These are phyloP conservation scores for Saturnispora saitoi DNA, from an alignment of 805 yeast genomes.

Conservation along the genomic window DNA sequence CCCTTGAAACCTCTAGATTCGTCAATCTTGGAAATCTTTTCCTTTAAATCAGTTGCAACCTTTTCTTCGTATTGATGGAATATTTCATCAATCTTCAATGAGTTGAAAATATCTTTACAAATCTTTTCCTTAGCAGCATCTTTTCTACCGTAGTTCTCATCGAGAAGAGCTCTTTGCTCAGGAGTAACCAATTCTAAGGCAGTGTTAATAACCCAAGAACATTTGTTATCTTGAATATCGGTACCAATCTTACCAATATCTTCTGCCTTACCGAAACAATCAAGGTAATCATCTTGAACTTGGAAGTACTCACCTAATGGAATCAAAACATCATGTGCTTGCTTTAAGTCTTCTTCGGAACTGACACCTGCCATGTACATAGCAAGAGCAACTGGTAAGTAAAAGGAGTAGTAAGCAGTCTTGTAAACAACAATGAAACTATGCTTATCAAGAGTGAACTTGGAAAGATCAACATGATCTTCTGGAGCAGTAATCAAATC, in stretches of 20 bases:
- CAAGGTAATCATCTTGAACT: constrained; percentile 95
- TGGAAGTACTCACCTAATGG: constrained; percentile 98
- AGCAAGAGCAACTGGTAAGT: constrained; percentile 94
- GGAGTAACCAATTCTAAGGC: constrained; percentile 73
- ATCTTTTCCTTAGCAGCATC: constrained; percentile 55
- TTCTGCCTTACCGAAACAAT: constrained; percentile 95
- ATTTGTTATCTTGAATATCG: constrained; percentile 95
- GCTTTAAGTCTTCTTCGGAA: constrained; percentile 67
- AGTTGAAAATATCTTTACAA: constrained; percentile 66
- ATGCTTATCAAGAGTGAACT: constrained; percentile 83
- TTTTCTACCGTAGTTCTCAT: constrained; percentile 85
- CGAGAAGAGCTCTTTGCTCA: constrained; percentile 76
- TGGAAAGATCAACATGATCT: constrained; percentile 79
- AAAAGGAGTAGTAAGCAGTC: constrained; percentile 96
- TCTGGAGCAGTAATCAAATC: constrained; percentile 97
- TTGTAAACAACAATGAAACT: constrained; percentile 92
- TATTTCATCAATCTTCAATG: constrained; percentile 59
- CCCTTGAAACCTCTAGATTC: constrained; percentile 91
- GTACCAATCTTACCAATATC: constrained; percentile 98
- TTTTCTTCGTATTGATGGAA: constrained; percentile 80
- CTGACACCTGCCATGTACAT: constrained; percentile 84
- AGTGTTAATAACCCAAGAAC: constrained; percentile 95
- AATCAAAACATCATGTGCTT: constrained; percentile 77
- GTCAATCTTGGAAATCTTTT: constrained; percentile 63
- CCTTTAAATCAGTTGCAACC: constrained; percentile 54